These are phyloP conservation scores for Sporothrix dimorphospora DNA, from an alignment of 2,329 filamentous ascomycete species.

Conservation along the genomic window DNA sequence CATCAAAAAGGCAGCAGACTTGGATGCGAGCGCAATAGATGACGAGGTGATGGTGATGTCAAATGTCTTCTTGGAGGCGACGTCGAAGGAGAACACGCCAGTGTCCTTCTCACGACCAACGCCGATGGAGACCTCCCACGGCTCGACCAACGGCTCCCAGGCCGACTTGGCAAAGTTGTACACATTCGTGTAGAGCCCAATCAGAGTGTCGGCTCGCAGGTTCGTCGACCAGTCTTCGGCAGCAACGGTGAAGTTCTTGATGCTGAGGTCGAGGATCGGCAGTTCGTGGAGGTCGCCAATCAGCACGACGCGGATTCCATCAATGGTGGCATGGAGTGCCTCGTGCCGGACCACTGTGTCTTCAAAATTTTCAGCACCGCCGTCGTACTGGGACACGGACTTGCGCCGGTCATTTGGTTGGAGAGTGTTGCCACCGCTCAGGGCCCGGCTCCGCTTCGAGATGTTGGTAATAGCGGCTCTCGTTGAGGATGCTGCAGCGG, in stretches of 20 bases:
- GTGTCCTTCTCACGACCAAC: conserved; percentile 77
- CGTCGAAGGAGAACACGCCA: conserved; percentile 77
- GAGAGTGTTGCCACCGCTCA: background rate
- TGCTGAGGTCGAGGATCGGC: conserved; percentile 88
- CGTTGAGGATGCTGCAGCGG: conserved; percentile 30
- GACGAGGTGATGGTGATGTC: conserved; percentile 92
- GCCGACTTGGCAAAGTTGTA: conserved; percentile 99
- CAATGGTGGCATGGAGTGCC: conserved; percentile 81
- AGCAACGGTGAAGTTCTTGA: conserved; percentile 84
- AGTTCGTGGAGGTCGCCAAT: conserved; percentile 96
- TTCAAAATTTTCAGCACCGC: conserved; percentile 31
- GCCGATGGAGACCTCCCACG: conserved; percentile 93
- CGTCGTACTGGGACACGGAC: conserved; percentile 1
- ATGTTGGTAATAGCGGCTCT: background rate
- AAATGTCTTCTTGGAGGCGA: conserved; percentile 86
- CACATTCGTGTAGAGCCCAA: conserved; percentile 93
- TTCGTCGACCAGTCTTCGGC: conserved; percentile 90
- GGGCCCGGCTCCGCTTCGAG: background rate
- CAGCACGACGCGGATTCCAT: conserved; percentile 87
- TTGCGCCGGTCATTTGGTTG: background rate
- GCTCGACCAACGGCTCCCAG: conserved; percentile 95
- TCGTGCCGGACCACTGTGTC: conserved; percentile 55
- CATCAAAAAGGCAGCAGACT: conserved; percentile 87
- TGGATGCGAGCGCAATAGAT: conserved; percentile 89
- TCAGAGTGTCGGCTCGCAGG: conserved; percentile 83